Base-by-base conservation (phyloP, 257 asterid species). In the Orobanche coerulescens region DNA sequence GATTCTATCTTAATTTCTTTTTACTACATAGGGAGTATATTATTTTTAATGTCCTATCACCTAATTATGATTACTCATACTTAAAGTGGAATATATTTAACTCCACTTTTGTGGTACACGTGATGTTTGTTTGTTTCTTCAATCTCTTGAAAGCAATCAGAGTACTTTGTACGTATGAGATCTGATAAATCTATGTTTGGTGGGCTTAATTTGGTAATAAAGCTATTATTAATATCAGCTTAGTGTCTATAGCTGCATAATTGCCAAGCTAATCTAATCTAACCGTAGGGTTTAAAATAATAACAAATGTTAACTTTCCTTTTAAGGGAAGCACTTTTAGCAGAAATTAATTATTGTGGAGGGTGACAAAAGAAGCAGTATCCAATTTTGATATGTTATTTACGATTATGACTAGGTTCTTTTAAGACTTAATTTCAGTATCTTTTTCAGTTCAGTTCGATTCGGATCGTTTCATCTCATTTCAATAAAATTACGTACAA, bases 251-350 rank as follows among this genome's bases (percentile, higher is more conserved):
- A 40, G 42, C 19, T 13, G 24, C 57, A 62, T 67, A 64, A 62
- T 63, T 73, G 60, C 72, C n/a, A 61, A 47, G 34, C 58, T 61
- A 28, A 54, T n/a, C 34, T 68, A 69, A 73, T 65, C 4, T 68
- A 58, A 60, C 31, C 61, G 15, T 13, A 26, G 51, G 36, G 22
- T 66, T 64, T 43, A 33, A 46, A 37, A 22, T 47, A 24, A 24
- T 49, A 20, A n/a, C 33, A 26, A 55, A 19, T 6, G 40, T 13
- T 75, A 40, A 48, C 81, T 65, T 71, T 33, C 72, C 76, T 65
- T 65, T 31, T 20, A 65, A 19, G 76, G 53, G 20, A 71, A 59
- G 71, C n/a, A n/a, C n/a, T n/a, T n/a, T n/a, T n/a, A n/a, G n/a
- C 31, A 47, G 26, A 53, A 30, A 42, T 16, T 51, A 39, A 64